Percentiles rank a stretch among this genome's conserved stretches.
phyloP scores from a whole-genome alignment of 352 stramenopile species.

The Peronospora belbahrii region DNA sequence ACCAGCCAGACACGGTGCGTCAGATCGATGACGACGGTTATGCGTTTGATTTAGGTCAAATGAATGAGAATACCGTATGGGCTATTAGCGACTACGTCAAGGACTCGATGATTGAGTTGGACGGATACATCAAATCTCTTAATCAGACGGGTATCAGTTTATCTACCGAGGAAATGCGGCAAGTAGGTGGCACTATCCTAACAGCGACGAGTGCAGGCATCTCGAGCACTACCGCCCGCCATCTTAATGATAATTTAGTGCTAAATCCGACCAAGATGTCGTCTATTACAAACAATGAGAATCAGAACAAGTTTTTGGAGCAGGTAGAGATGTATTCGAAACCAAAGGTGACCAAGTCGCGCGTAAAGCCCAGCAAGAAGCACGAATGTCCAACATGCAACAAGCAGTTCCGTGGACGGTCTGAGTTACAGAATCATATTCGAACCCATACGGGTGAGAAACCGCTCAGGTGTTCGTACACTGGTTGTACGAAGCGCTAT shows the following conservation, averaged over 20 bases:
- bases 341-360: conserved; percentile 80
- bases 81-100: conserved; percentile 85
- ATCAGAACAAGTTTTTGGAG: conserved; percentile 81
- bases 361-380: conserved; percentile 81
- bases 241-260: conserved; percentile 31
- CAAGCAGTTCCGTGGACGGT: conserved; percentile 80
- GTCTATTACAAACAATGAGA: conserved; percentile 61
- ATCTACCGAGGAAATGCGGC: conserved; percentile 15
- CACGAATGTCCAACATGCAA: conserved; percentile 80
- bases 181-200: conserved; percentile 9
- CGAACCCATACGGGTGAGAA: conserved; percentile 88
- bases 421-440: conserved; percentile 84
- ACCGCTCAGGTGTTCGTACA: conserved; percentile 82
- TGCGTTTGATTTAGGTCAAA: conserved; percentile 78
- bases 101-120: conserved; percentile 77
- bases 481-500: conserved; percentile 84
- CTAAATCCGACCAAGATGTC: conserved; percentile 69
- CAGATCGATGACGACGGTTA: conserved; percentile 86
- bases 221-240: conserved; percentile 7
- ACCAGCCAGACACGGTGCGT: conserved; percentile 77
- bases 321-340: conserved; percentile 87
- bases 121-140: conserved; percentile 76
- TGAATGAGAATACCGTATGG: conserved; percentile 86
- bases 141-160: conserved; percentile 34
- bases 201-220: conserved; percentile 9